Evolutionary conservation across 306 rosid species (phyloP), one percentile per base, ranked within the genome.

Genomic region (Hippophae rhamnoides): DNA sequence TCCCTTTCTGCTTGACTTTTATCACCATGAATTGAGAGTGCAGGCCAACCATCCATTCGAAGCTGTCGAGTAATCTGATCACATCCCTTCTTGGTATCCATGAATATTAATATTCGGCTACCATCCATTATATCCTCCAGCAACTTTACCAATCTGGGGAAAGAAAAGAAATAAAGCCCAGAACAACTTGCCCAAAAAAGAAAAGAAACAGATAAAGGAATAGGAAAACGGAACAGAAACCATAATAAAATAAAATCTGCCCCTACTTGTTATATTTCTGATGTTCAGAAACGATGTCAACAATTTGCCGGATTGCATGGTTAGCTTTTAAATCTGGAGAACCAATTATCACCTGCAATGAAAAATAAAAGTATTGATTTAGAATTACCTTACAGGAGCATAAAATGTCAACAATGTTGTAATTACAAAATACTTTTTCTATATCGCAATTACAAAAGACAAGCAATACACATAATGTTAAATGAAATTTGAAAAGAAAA

Each of bases 1-100:
- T 92, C 97, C 69, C 99, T 88, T 80, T 92, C 99, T 53, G 97
- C 97, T 82, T 86, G 99, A 80, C 99, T 92, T 81, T 92, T 88
- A 64, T 92, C 95, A 53, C 99, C 99, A 60, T 92, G 99, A 69
- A 88, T 92, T 38, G 99, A 88, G 54, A 92, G 96, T 56, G 99
- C 99, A 38, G 97, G 99, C 99, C 99, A 88, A 56, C 97, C 99
- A 82, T 92, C 99, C 96, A 86, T 92, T 68, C 90, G 96, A 67
- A 86, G 99, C 75, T 88, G 95, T 58, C 95, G 72, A 13, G 99
- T 92, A 60, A 84, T 80, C 67, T 88, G 99, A 78, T 92, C 99
- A 66, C 99, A 88, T 61, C 96, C 99, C 76, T 92, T 92, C 74
- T 92, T 92, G 48, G 96, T 92, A 77, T 92, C 96, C 99, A 92